Evolutionary conservation across 1,284 basidiomycete genomes (phyloP), one percentile per base, ranked within the genome.

Genomic region (Ceratobasidium sp.): DNA sequence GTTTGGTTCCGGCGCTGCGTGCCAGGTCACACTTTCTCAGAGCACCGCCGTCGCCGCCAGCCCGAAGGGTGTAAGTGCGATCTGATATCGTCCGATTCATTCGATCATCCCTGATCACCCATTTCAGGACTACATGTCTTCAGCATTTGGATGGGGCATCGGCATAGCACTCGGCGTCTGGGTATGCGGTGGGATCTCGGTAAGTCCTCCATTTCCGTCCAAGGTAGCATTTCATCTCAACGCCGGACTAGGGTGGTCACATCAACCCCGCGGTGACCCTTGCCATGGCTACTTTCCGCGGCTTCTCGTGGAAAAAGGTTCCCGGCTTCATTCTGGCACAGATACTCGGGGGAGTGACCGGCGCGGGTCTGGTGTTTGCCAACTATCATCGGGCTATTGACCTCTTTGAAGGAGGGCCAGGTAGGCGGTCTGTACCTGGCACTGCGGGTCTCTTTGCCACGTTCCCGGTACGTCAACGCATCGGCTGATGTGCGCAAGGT

Each of bases 231-330:
- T 53, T 53, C 30, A 5, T 16, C 7, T 58, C 4, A 21, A 5
- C 54, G 21, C 33, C 18, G 1, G 33, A 23, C n/a, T 72, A 89
- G 62, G 90, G 90, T 25, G 91, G 89, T 33, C 91, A 92, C 77
- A 85, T 92, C 74, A 92, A 92, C 77, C 91, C 90, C 56, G 89
- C 90, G 30, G 90, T 87, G 12, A 93, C 91, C 2, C 77, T 93
- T 48, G 83, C 87, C 9, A 76, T 92, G 54, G 90, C 90, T 0
- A 81, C 86, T 2, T 86, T 87, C 77, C 86, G 92, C 72, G 84
- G 83, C 61, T 94, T 94, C 79, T 90, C 92, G 0, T 89, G 87
- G 86, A 85, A 84, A 74, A 93, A 92, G 78, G 89, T 92, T 0
- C 82, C 77, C 75, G 54, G 18, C 33, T 94, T 89, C 77, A 85